These are phyloP conservation scores for Orbilia brochopaga DNA, from an alignment of 2,329 filamentous ascomycete genomes.

Conservation along the genomic window DNA sequence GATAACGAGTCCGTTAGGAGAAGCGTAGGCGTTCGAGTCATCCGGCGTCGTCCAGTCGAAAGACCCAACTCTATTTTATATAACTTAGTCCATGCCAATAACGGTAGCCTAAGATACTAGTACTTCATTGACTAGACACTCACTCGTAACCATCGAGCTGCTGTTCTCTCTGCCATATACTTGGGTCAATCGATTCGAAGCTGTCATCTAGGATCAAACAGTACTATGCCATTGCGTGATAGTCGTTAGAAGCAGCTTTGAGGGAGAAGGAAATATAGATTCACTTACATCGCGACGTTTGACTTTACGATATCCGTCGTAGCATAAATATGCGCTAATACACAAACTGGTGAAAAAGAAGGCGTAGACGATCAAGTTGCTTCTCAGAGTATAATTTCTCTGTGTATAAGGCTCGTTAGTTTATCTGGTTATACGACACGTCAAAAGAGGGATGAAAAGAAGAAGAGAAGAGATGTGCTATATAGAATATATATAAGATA, in stretches of 20 bases:
- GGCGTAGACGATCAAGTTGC: conserved; percentile 20
- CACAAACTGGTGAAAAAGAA: conserved; percentile 13
- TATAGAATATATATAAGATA: too few species aligned
- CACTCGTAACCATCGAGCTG: conserved; percentile 78
- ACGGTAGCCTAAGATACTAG: not conserved
- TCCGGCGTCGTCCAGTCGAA: conserved; percentile 10
- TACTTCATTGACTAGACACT: not conserved
- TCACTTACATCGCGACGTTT: conserved; percentile 15
- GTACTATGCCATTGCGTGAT: conserved; percentile 62
- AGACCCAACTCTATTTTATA: not conserved
- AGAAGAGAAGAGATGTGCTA: not conserved
- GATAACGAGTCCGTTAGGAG: conserved; percentile 2
- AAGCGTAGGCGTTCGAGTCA: conserved; percentile 3
- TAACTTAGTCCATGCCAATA: not conserved
- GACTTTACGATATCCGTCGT: conserved; percentile 20
- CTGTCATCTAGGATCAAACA: conserved; percentile 72
- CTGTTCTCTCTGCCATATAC: conserved; percentile 75
- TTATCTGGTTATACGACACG: not conserved
- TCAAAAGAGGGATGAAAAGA: not conserved
- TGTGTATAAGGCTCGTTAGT: not conserved
- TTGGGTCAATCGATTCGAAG: conserved; percentile 64
- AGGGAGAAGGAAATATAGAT: not conserved
- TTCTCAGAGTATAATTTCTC: conserved; percentile 18
- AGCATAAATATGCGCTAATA: conserved; percentile 23
- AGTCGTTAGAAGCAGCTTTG: not conserved